Evolutionary conservation across 2,329 filamentous ascomycete genomes (phyloP).

Genomic region (Plenodomus lindquistii): DNA sequence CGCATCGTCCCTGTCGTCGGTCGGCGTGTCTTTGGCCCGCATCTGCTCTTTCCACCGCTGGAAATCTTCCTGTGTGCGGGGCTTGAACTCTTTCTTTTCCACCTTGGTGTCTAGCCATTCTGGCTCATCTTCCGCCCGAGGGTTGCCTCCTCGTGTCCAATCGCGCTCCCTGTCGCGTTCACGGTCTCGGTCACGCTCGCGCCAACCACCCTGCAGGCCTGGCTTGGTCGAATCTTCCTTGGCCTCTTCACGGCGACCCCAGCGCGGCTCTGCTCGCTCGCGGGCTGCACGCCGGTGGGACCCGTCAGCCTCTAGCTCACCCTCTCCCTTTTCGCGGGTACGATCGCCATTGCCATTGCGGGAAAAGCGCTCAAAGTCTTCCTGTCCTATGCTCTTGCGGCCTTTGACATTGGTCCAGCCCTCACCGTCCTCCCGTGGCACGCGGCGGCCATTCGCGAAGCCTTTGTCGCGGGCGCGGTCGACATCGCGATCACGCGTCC

Average conservation of each 20-base stretch:
- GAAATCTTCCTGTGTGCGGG: conserved; percentile 86
- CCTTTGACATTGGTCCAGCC: conserved; percentile 76
- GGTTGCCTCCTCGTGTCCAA: conserved; percentile 56
- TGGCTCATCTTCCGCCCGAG: conserved; percentile 67
- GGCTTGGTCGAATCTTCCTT: conserved; percentile 52
- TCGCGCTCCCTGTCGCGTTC: conserved; percentile 53
- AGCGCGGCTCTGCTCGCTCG: conserved; percentile 70
- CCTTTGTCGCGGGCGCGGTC: conserved; percentile 44
- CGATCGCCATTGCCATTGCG: conserved; percentile 55
- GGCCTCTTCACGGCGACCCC: conserved; percentile 66
- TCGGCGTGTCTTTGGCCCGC: conserved; percentile 65
- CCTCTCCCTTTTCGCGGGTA: conserved; percentile 56
- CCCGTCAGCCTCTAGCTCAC: conserved; percentile 48
- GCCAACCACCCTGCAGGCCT: conserved; percentile 61
- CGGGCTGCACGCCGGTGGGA: conserved; percentile 64
- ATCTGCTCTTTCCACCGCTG: conserved; percentile 92
- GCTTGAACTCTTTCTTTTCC: conserved; percentile 68
- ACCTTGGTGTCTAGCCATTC: conserved; percentile 81
- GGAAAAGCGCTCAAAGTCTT: conserved; percentile 71
- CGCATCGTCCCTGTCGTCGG: conserved; percentile 53
- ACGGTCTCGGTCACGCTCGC: conserved; percentile 47
- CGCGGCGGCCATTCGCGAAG: conserved; percentile 45
- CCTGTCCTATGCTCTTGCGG: conserved; percentile 72
- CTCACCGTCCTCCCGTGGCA: conserved; percentile 61
- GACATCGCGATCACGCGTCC: conserved; percentile 48